Evolutionary conservation across 148 eudicot genomes (phyloP).

Genomic region (Tetragonia tetragonoides): DNA sequence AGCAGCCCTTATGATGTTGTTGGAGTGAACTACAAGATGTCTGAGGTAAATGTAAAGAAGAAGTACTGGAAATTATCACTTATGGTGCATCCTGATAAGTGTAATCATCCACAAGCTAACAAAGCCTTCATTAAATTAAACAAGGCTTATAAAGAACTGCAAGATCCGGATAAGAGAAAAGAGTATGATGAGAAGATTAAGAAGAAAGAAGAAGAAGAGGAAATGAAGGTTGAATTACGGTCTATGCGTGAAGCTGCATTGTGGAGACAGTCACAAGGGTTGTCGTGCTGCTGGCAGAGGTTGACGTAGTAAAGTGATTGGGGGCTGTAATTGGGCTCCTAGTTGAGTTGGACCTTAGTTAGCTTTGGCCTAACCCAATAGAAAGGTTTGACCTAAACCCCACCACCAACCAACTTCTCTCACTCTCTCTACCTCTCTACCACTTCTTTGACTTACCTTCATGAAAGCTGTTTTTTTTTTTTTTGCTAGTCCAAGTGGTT

Average conservation of each 20-base stretch:
- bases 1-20: slow-evolving; percentile 74
- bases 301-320: slow-evolving; percentile 40
- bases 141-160: slow-evolving; percentile 92
- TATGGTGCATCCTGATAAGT: slow-evolving; percentile 98
- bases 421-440: too few relatives aligned
- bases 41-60: slow-evolving; percentile 76
- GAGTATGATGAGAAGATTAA: slow-evolving; percentile 73
- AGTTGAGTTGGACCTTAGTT: too few relatives aligned
- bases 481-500: too few relatives aligned
- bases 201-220: slow-evolving; percentile 85
- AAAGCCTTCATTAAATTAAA: slow-evolving; percentile 91
- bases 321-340: too few relatives aligned
- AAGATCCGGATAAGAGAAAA: slow-evolving; percentile 93
- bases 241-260: slow-evolving; percentile 92
- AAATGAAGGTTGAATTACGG: slow-evolving; percentile 75
- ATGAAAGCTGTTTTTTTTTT: too few relatives aligned
- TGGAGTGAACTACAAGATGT: slow-evolving; percentile 83
- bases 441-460: too few relatives aligned
- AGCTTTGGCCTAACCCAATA: too few relatives aligned
- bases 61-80: slow-evolving; percentile 97
- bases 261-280: slow-evolving; percentile 90
- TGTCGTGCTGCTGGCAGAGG: slow-evolving; percentile 75
- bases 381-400: too few relatives aligned
- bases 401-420: too few relatives aligned
- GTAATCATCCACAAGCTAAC: slow-evolving; percentile 94